Evolutionary conservation across 257 asterid species (phyloP).

Genomic region (Ocimum tenuiflorum): DNA sequence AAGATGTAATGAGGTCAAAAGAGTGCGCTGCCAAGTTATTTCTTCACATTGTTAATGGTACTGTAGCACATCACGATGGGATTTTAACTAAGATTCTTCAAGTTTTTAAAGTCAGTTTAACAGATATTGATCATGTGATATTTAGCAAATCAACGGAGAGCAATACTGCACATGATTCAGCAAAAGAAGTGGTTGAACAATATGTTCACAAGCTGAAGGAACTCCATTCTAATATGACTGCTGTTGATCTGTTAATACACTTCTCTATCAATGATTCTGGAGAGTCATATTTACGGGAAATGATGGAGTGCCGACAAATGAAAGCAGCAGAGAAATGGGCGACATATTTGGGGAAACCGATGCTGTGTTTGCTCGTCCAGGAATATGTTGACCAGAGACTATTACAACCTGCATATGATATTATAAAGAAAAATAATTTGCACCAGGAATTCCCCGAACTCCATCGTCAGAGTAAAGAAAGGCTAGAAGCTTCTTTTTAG

Average conservation of each 20-base stretch:
- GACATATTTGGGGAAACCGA: slow-evolving; percentile 65
- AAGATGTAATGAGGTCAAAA: slow-evolving; percentile 50
- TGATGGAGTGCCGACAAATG: slow-evolving; percentile 52
- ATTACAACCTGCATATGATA: slow-evolving; percentile 41
- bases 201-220: slow-evolving; percentile 49
- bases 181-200: slow-evolving; percentile 51
- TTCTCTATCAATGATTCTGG: slow-evolving; percentile 57
- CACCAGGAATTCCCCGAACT: slow-evolving; percentile 76
- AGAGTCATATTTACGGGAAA: slow-evolving; percentile 52
- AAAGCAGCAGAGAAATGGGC: slow-evolving; percentile 98
- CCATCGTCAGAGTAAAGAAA: slow-evolving; percentile 76
- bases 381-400: slow-evolving; percentile 53
- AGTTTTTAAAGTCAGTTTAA: slow-evolving; percentile 46
- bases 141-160: slow-evolving; percentile 24
- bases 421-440: slow-evolving; percentile 62
- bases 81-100: slow-evolving; percentile 56
- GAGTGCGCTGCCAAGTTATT: slow-evolving; percentile 51
- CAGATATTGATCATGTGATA: slow-evolving; percentile 47
- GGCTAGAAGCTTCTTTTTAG: slow-evolving; percentile 39
- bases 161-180: slow-evolving; percentile 28
- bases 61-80: slow-evolving; percentile 45
- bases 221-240: slow-evolving; percentile 47
- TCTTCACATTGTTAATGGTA: slow-evolving; percentile 39
- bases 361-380: slow-evolving; percentile 53
- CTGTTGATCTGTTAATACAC: slow-evolving; percentile 63